These are phyloP conservation scores for Lunularia cruciata DNA, from an alignment of 225 moss, liverwort and hornwort species.

Conservation along the genomic window DNA sequence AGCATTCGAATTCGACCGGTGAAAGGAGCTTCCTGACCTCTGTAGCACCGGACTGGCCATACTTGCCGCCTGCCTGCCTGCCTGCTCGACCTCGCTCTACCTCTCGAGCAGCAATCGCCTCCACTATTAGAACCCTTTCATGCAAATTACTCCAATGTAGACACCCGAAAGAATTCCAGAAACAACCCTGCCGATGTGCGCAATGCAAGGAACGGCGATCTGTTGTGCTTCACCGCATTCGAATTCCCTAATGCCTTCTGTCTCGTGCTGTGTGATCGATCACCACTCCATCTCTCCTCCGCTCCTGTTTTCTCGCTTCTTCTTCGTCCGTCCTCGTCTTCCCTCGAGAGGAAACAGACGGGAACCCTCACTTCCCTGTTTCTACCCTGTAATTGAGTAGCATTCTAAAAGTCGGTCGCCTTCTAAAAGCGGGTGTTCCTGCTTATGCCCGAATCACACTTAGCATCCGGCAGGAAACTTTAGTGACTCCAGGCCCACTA, in stretches of 20 bases:
- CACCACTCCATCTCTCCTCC: background rate
- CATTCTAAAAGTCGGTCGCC: too few species aligned
- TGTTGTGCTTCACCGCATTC: too few species aligned
- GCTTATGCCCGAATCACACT: too few species aligned
- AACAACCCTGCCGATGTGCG: background rate
- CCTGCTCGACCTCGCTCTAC: background rate
- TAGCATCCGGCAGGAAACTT: too few species aligned
- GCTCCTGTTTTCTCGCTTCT: background rate
- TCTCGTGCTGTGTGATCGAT: background rate
- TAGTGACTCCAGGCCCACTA: too few species aligned
- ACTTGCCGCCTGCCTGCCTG: conserved; percentile 9
- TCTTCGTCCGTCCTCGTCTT: too few species aligned
- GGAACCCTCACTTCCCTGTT: too few species aligned
- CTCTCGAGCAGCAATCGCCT: background rate
- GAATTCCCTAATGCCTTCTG: background rate
- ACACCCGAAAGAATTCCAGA: background rate
- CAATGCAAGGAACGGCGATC: background rate
- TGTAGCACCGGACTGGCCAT: conserved; percentile 76
- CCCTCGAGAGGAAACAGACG: too few species aligned
- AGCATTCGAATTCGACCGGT: conserved; percentile 39
- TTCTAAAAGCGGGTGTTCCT: too few species aligned
- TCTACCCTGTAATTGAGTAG: too few species aligned
- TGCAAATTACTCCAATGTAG: background rate
- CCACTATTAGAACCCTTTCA: background rate
- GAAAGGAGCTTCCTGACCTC: conserved; percentile 53